Evolutionary conservation across 1,284 basidiomycete genomes (phyloP), one percentile per base, ranked within the genome.

Genomic region (Neolentinus lepideus): DNA sequence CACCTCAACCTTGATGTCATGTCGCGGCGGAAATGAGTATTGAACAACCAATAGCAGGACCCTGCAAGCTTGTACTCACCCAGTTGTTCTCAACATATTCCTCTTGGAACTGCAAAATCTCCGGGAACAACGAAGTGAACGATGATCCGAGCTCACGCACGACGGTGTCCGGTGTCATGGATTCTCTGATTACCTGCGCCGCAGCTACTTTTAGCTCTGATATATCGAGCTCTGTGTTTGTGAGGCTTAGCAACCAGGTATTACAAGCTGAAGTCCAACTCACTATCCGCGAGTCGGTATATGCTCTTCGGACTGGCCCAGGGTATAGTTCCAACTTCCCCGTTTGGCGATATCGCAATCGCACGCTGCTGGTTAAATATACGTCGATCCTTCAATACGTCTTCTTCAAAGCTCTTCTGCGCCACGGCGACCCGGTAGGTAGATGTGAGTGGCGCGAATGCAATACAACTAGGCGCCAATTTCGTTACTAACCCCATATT

Each of bases 241-340:
- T 51, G 8, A 52, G 12, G n/a, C 9, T 16, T 36, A 52, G 22
- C n/a, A 27, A 24, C 16, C 3, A 19, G 48, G 16, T 21, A 51
- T 19, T 51, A 19, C 19, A 51, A n/a, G n/a, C 2, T 6, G 19
- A 54, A 22, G 2, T 26, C 22, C 12, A 21, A 54, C 53, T 16
- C n/a, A 54, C 53, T 36, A 22, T 54, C 35, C 12, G 36, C 33
- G 29, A 54, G 53, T 19, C 45, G 22, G 45, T 54, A 54, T 45
- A 54, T 45, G 26, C 53, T 54, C 27, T 54, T 54, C n/a, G 53
- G 36, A 47, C 26, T 54, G 14, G 53, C 36, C 35, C 43, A 43
- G 21, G 53, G 53, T 14, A 54, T 29, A 54, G 25, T 45, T 16
- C 45, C 53, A 10, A 36, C 27, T 52, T 52, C 26, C 8, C 51